A percentile compares a stretch with the other conserved stretches of the same genome.
Conservation (phyloP, 2,329 filamentous ascomycete genomes). For the Phyllosticta citrichinensis region DNA sequence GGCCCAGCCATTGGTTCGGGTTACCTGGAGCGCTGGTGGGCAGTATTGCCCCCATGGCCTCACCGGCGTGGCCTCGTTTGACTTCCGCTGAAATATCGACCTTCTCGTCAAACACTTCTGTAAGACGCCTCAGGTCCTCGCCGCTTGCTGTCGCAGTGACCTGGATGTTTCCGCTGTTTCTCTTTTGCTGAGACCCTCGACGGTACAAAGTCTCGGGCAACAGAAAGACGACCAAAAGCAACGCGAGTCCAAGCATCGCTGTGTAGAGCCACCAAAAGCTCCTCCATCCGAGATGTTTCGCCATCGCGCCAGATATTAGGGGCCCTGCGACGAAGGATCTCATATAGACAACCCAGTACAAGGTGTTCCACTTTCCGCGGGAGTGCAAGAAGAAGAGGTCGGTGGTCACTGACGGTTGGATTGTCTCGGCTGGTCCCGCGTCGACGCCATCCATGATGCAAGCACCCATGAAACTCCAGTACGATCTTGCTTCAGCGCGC, state of each 20-base stretch:
- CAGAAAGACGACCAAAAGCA: slow-evolving; percentile 46
- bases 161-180: neutral
- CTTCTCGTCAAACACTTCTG: slow-evolving; percentile 15
- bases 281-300: slow-evolving; percentile 47
- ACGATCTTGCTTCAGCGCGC: slow-evolving; percentile 48
- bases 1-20: slow-evolving; percentile 40
- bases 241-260: slow-evolving; percentile 40
- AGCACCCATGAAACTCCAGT: slow-evolving; percentile 54
- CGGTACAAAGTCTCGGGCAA: slow-evolving; percentile 56
- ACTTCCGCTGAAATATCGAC: slow-evolving; percentile 15
- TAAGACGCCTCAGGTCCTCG: neutral
- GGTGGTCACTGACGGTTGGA: slow-evolving; percentile 53
- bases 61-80: slow-evolving; percentile 16
- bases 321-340: slow-evolving; percentile 49
- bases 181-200: slow-evolving; percentile 21
- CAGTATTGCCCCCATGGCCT: slow-evolving; percentile 15
- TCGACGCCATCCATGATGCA: slow-evolving; percentile 53
- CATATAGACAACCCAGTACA: slow-evolving; percentile 55
- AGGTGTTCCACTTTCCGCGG: slow-evolving; percentile 50
- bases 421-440: slow-evolving; percentile 52
- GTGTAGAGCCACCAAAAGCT: slow-evolving; percentile 60
- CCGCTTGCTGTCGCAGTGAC: slow-evolving; percentile 20
- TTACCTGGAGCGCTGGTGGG: slow-evolving; percentile 36
- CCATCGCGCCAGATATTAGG: slow-evolving; percentile 52
- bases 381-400: slow-evolving; percentile 58